Evolutionary conservation across 164 flowering plant genomes (phyloP), one percentile per base, ranked within the genome.

Genomic region (Stephania yunnanensis): DNA sequence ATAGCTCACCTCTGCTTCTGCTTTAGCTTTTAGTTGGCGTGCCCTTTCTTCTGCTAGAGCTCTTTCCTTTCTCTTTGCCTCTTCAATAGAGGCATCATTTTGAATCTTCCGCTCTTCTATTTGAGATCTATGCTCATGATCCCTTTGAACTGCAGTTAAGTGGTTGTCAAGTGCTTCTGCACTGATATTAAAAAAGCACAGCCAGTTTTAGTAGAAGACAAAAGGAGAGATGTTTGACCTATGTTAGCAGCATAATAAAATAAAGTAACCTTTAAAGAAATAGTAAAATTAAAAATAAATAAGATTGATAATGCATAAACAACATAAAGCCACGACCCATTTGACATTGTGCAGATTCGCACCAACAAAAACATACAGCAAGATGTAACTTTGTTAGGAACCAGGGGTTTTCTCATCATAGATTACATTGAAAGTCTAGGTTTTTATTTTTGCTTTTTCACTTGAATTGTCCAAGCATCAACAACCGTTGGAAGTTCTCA

Each of bases 131-230:
- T 85, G 88, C 72, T 90, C 92, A 82, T 90, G 94, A 74, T 91
- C 90, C 76, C 93, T 85, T 81, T 92, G 98, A 65, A 96, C 81
- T 75, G 88, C 87, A 63, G 92, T 91, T 79, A 96, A 78, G 82
- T 94, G 92, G 77, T 81, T 87, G 81, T 94, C 98, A 46, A 91
- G 95, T 48, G 84, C 95, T 84, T 94, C 99, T 76, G 97, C 99
- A 82, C 99, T 96, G 70, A 31, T 46, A 20, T 44, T 70, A 73
- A 13, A 45, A 45, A 74, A 68, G 10, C 75, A 61, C 65, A 17
- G 61, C 20, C 29, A 22, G 67, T 36, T 25, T 31, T 52, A 36
- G 65, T 13, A 30, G 15, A 30, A 66, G 30, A 66, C 31, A 66
- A 66, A 66, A 66, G 69, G 36, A 66, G 31, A 66, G 31, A 29